Evolutionary conservation across 371 early-diverging fungal genomes (phyloP), one percentile per base, ranked within the genome.

Genomic region (Nematocida parisii): DNA sequence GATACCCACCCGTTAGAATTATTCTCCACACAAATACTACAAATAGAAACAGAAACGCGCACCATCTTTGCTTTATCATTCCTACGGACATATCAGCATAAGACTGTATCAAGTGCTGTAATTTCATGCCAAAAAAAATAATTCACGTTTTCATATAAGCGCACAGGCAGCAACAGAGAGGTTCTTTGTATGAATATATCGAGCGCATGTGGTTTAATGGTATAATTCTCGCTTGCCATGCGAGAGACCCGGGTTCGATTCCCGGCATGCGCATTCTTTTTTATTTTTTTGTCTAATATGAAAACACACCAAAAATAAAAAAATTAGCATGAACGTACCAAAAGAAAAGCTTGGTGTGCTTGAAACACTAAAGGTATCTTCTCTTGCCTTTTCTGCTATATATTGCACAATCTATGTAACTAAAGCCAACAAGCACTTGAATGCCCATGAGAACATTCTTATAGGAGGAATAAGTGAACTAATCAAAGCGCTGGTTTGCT

Each of bases 221-320:
- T 87, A 89, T 85, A 86, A 89, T 87, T 85, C 75, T 84, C 86
- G 87, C 89, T 87, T 89, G 85, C 88, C 89, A 89, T 85, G 89
- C 88, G 86, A 84, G 81, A 88, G 89, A 85, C 89, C 89, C 87
- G 89, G 87, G 89, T 89, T 89, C 89, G 88, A 89, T 88, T 89
- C 89, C 87, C 89, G 87, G 89, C 85, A 85, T 83, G 83, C 86
- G 89, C 89, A 89, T 66, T 82, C 33, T 72, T 83, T 88, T 72
- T 72, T 27, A 7, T 67, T 75, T 67, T 75, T 55, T 66, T 44
- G 61, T 9, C 18, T 9, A 9, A 50, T 13, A 11, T 15, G 18
- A 45, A 22, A 61, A 27, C 1, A 72, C 27, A 0, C 50, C 68
- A 6, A 50, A 50, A 68, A 60, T 24, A 22, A 11, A 45, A 64